Conservation (phyloP, 768 basidiomycete genomes). For the Boletus barrowsii region DNA sequence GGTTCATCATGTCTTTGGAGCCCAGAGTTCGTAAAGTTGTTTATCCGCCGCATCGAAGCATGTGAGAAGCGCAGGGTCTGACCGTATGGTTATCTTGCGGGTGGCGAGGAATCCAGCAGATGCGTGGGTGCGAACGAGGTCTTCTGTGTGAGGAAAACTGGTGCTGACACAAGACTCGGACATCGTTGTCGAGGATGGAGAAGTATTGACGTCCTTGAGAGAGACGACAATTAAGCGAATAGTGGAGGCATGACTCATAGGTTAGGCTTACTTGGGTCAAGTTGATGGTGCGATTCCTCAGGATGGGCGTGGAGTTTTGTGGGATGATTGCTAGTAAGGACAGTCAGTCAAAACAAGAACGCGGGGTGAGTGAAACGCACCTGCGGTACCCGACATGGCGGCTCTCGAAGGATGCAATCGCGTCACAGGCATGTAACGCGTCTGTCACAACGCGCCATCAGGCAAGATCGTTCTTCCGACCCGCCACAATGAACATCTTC, state of each 20-base stretch:
- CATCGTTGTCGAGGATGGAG: constrained; percentile 32
- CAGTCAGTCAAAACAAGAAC: not conserved
- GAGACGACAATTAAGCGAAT: not conserved
- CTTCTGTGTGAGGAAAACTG: constrained; percentile 19
- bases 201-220: constrained; percentile 15
- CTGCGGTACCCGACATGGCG: constrained; percentile 12
- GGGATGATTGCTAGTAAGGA: constrained; percentile 2
- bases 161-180: constrained; percentile 27
- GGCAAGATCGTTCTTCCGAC: constrained; percentile 17
- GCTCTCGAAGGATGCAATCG: not conserved
- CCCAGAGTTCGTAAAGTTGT: constrained; percentile 79
- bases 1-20: constrained; percentile 35
- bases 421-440: constrained; percentile 29
- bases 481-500: constrained; percentile 75
- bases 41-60: constrained; percentile 75
- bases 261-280: constrained; percentile 13
- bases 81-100: constrained; percentile 48
- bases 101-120: constrained; percentile 25
- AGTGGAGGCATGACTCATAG: not conserved
- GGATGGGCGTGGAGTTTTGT: constrained; percentile 10
- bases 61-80: constrained; percentile 64
- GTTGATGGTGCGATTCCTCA: constrained; percentile 12
- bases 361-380: not conserved
- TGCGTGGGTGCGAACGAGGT: constrained; percentile 15
- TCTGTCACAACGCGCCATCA: constrained; percentile 21